These are phyloP conservation scores for Steccherinum ochraceum DNA, from an alignment of 768 basidiomycete species.

Conservation along the genomic window DNA sequence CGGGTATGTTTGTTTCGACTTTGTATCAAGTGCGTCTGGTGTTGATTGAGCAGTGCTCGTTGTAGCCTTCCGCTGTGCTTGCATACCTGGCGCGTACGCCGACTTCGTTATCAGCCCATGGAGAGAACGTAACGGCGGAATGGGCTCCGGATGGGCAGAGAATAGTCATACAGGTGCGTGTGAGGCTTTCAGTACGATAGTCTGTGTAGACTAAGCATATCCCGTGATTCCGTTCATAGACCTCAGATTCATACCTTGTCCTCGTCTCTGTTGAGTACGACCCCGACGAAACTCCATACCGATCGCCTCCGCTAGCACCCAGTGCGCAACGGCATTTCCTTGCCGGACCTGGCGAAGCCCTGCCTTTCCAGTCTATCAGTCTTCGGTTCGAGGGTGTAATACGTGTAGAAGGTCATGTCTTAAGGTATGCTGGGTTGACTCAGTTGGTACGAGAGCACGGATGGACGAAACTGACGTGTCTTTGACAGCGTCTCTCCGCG, in stretches of 20 bases:
- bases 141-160: conserved; percentile 83
- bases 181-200: background rate
- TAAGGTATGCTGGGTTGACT: conserved; percentile 42
- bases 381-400: conserved; percentile 80
- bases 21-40: background rate
- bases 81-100: conserved; percentile 72
- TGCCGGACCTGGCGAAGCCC: conserved; percentile 75
- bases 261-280: conserved; percentile 60
- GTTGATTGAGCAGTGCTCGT: conserved; percentile 1
- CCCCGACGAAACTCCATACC: conserved; percentile 49
- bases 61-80: conserved; percentile 64
- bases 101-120: conserved; percentile 75
- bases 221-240: conserved; percentile 37
- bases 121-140: conserved; percentile 64
- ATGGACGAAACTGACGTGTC: conserved; percentile 2
- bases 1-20: conserved; percentile 46
- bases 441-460: too few relatives aligned
- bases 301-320: conserved; percentile 43
- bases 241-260: conserved; percentile 73
- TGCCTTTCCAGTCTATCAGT: conserved; percentile 59
- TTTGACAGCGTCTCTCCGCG: conserved; percentile 65
- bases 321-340: conserved; percentile 62
- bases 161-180: conserved; percentile 72
- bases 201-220: background rate
- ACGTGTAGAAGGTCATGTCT: conserved; percentile 64